These are phyloP conservation scores for Colletotrichum limetticola DNA, from an alignment of 2,329 filamentous ascomycete species.

Conservation along the genomic window DNA sequence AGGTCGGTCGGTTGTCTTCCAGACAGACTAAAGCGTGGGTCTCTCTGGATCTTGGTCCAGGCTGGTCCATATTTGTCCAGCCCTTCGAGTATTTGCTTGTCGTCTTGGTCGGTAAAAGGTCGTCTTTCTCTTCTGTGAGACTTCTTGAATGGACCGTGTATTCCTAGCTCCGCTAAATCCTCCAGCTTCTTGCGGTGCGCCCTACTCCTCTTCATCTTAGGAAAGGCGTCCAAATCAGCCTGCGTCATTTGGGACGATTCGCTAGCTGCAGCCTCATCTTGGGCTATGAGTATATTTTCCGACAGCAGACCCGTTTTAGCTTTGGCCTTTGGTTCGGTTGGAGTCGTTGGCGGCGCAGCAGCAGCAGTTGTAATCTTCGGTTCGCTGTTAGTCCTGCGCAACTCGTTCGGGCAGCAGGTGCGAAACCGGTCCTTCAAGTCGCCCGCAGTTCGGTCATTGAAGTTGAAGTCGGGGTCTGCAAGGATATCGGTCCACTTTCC, in stretches of 20 bases:
- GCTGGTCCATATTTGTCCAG: slow-evolving; percentile 69
- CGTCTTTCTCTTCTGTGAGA: slow-evolving; percentile 69
- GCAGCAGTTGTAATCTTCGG: slow-evolving; percentile 37
- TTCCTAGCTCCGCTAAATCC: slow-evolving; percentile 67
- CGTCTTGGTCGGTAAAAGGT: slow-evolving; percentile 72
- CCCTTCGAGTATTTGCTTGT: slow-evolving; percentile 70
- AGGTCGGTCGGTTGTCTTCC: slow-evolving; percentile 71
- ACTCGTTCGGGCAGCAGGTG: slow-evolving; percentile 72
- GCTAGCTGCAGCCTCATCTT: slow-evolving; percentile 47
- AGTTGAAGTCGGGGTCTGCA: slow-evolving; percentile 68
- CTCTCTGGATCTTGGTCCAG: slow-evolving; percentile 74
- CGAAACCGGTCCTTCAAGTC: slow-evolving; percentile 75
- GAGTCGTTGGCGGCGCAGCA: slow-evolving; percentile 26
- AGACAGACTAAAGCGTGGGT: slow-evolving; percentile 66
- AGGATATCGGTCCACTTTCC: slow-evolving; percentile 74
- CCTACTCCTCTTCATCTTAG: slow-evolving; percentile 60
- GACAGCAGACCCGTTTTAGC: slow-evolving; percentile 61
- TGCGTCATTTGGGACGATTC: slow-evolving; percentile 38
- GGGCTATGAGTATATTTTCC: slow-evolving; percentile 66
- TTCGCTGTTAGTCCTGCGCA: slow-evolving; percentile 56
- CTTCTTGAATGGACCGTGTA: slow-evolving; percentile 70
- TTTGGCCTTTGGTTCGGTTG: slow-evolving; percentile 46
- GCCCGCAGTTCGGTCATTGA: slow-evolving; percentile 70
- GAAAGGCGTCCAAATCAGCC: slow-evolving; percentile 47
- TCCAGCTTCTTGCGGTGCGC: slow-evolving; percentile 67